Conservation (phyloP, 1,284 basidiomycete species). For the Porogramme epimiltina region DNA sequence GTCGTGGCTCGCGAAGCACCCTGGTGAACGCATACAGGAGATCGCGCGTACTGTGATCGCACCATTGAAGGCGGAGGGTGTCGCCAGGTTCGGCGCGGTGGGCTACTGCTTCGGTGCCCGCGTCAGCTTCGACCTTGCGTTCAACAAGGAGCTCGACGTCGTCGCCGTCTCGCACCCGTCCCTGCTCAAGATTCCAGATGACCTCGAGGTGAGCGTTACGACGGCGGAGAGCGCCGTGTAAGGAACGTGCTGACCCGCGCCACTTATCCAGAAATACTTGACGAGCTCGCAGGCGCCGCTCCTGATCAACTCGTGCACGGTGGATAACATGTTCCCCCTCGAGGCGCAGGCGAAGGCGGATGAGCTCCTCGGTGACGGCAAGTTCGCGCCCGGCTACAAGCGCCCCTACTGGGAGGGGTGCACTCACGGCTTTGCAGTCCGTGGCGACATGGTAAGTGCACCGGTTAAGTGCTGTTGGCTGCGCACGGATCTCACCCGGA, state of each 20-base stretch:
- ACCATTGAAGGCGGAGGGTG: conserved; percentile 58
- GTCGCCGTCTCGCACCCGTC: conserved; percentile 71
- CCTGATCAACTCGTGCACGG: conserved; percentile 63
- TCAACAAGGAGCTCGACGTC: conserved; percentile 56
- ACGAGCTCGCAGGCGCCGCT: conserved; percentile 52
- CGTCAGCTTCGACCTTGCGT: conserved; percentile 61
- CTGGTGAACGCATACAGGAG: conserved; percentile 43
- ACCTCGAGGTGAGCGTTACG: conserved; percentile 50
- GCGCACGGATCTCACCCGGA: no score
- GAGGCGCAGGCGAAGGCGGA: conserved; percentile 52
- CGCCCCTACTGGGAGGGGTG: conserved; percentile 47
- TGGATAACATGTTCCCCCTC: conserved; percentile 51
- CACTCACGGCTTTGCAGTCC: conserved; percentile 55
- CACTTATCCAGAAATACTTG: conserved; percentile 46
- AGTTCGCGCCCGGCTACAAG: conserved; percentile 49
- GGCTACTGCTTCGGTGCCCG: conserved; percentile 72
- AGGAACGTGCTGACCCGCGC: background rate
- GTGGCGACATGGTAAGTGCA: conserved; percentile 33
- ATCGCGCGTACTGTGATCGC: conserved; percentile 56
- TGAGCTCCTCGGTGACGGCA: conserved; percentile 52
- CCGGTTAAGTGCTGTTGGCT: background rate
- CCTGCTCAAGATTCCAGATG: conserved; percentile 54
- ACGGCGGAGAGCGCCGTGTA: background rate
- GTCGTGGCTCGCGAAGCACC: conserved; percentile 55
- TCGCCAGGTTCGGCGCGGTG: conserved; percentile 56